Evolutionary conservation across 805 yeast species (phyloP).

Genomic region (Kodamaea nitidulidarum): DNA sequence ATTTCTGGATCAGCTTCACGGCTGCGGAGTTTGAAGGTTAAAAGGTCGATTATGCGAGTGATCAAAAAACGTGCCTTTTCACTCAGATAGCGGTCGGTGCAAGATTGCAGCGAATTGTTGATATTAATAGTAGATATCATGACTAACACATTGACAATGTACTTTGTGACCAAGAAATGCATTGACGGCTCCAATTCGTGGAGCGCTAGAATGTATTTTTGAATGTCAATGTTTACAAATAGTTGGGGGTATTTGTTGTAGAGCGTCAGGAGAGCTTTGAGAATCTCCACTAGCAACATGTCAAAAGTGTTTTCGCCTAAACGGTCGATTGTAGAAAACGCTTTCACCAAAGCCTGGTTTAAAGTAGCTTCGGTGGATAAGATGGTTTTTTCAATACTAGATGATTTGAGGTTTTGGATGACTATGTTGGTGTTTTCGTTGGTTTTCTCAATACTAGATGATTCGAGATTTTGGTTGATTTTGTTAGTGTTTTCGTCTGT

Average conservation of each 20-base stretch:
- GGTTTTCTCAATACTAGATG: too few species aligned
- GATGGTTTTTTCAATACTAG: too few species aligned
- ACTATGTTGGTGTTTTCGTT: too few species aligned
- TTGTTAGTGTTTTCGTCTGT: too few species aligned
- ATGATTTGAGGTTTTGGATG: too few species aligned
- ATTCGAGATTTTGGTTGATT: too few species aligned
- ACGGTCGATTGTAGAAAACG: constrained; percentile 14
- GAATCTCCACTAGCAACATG: constrained; percentile 15
- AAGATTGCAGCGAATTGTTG: constrained; percentile 3
- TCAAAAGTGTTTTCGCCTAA: constrained; percentile 9
- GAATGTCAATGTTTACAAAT: constrained; percentile 2
- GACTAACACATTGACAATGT: constrained; percentile 9
- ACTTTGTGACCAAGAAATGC: constrained; percentile 7
- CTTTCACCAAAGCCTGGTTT: constrained; percentile 12
- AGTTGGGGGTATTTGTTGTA: constrained; percentile 17
- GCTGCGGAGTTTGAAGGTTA: constrained; percentile 5
- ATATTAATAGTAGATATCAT: constrained; percentile 8
- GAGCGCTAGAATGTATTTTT: constrained; percentile 6
- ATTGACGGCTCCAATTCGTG: constrained; percentile 1
- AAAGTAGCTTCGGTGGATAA: constrained; percentile 4
- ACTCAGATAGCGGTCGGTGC: constrained; percentile 4
- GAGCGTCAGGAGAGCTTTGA: constrained; percentile 24
- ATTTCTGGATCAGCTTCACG: constrained; percentile 2
- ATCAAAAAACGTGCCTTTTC: constrained; percentile 6
- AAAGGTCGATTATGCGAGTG: constrained; percentile 7